Evolutionary conservation across 768 basidiomycete species (phyloP), one percentile per base, ranked within the genome.

Genomic region (Boletus bicolor): DNA sequence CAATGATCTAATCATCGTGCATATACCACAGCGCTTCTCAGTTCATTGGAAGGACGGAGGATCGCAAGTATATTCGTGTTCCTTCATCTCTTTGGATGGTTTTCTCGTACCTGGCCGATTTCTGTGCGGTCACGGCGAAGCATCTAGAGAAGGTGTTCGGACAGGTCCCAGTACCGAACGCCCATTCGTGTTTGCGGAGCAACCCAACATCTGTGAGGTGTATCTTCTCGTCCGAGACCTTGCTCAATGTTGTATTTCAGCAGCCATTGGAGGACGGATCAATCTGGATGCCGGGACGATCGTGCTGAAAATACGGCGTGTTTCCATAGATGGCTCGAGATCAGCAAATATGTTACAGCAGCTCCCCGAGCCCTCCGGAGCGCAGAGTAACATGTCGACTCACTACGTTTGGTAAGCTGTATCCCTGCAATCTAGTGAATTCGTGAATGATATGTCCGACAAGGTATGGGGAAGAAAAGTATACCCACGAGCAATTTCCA

Each of bases 41-140:
- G 79, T 89, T 0, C 77, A 82, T 60, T 89, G 87, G 87, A 76
- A 74, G 39, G 87, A 89, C 62, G 73, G 79, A 53, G 86, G 80
- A 34, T 75, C 80, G 37, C 65, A 66, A 30, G 65, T 81, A 7
- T 77, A 82, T 51, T 81, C 83, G 4, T 86, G 83, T 54, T 72
- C 79, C 0, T 88, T 79, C 63, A 82, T 90, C 21, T 75, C 73
- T n/a, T 70, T 89, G 8, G 88, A 89, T 63, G 87, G 86, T 3
- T 75, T 80, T 49, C 69, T 76, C 4, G 82, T 84, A 2, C 81
- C 87, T 1, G 88, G 87, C 5, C 72, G 80, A 15, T 88, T 86
- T 61, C 65, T 88, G 17, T 77, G 73, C 32, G 87, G 87, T 6
- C 53, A 69, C 14, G 87, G 87, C 0, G 70, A 73, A n/a, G 69